Percentiles rank a stretch among this genome's conserved stretches.
Conservation (phyloP, 1,284 basidiomycete species). For the Cutaneotrichosporon arboriforme region DNA sequence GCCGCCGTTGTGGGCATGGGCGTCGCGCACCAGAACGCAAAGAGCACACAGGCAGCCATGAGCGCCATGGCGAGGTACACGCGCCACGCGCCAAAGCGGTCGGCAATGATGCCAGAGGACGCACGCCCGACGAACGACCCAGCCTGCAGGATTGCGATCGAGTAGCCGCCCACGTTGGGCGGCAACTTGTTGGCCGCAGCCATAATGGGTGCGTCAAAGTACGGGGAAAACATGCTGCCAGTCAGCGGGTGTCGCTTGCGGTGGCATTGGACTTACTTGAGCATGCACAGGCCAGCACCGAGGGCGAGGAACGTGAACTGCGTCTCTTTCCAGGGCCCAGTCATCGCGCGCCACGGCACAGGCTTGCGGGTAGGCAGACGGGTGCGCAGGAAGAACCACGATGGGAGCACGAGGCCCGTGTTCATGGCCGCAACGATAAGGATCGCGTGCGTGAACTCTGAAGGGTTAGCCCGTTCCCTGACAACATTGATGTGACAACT, state of each 20-base stretch:
- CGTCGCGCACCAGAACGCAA: slow-evolving; percentile 22
- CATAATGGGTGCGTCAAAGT: slow-evolving; percentile 18
- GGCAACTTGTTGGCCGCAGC: slow-evolving; percentile 12
- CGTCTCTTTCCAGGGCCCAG: slow-evolving; percentile 26
- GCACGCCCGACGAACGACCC: slow-evolving; percentile 24
- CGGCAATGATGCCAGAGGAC: slow-evolving; percentile 20
- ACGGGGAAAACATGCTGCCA: slow-evolving; percentile 20
- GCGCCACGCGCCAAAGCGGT: slow-evolving; percentile 21
- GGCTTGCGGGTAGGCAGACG: slow-evolving; percentile 19
- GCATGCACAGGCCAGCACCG: slow-evolving; percentile 28
- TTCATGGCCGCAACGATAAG: slow-evolving; percentile 23
- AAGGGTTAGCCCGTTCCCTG: too few species aligned
- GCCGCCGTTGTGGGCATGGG: slow-evolving; percentile 19
- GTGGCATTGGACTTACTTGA: slow-evolving; percentile 17
- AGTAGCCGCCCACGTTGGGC: slow-evolving; percentile 10
- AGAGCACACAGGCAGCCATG: slow-evolving; percentile 10
- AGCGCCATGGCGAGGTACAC: slow-evolving; percentile 17
- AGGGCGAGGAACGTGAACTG: slow-evolving; percentile 31
- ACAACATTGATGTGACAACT: too few species aligned
- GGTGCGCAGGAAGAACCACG: slow-evolving; percentile 20
- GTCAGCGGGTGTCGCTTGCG: background rate
- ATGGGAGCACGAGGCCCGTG: slow-evolving; percentile 20
- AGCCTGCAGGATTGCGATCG: slow-evolving; percentile 22
- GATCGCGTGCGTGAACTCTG: slow-evolving; percentile 17
- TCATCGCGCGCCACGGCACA: slow-evolving; percentile 11